Base-by-base conservation (phyloP, 192 early-diverging fungal genomes). In the Gigaspora rosea region DNA sequence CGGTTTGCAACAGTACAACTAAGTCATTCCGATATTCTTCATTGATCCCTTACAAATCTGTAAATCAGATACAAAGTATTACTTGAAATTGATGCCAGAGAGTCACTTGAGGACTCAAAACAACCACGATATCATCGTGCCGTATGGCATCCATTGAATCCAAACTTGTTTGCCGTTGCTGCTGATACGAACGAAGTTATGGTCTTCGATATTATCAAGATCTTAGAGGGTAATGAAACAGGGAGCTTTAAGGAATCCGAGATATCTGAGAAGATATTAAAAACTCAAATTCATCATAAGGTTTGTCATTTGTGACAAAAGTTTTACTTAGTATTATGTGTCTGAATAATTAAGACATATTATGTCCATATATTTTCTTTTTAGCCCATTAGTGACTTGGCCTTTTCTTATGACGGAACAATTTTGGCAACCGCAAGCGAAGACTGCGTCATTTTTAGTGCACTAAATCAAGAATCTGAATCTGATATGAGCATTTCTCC, bases 381-480 rank as follows among this genome's bases (percentile, higher is more conserved):
- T 65, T 61, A 85, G 82, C 58, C 80, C 16, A 80, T 86, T 50
- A 82, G 77, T 54, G 85, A 86, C 56, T 64, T 86, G 36, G 74
- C 80, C 9, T 86, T 84, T 48, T 86, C 85, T 4, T 74, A 77
- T 4, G 85, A 86, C 56, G 85, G 85, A 46, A 75, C 85, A 13
- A 82, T 79, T 50, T 66, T 86, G 22, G 76, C 80, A 6, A 86
- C 85, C 22, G 85, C 82, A 41, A 83, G 79, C 56, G 82, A 78
- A 65, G 82, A 82, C 2, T 63, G 73, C 11, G 80, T 86, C 68
- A 80, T 78, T 48, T 78, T 82, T 59, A 84, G 80, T 78, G 78
- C 71, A 65, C 35, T 80, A 8, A 50, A 33, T 58, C 67, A 10
- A 57, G 61, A 48, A 8, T 33, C 63, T 66, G 48, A 46, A 20